Conservation (phyloP, 164 flowering plant species). For the Warburgia ugandensis region DNA sequence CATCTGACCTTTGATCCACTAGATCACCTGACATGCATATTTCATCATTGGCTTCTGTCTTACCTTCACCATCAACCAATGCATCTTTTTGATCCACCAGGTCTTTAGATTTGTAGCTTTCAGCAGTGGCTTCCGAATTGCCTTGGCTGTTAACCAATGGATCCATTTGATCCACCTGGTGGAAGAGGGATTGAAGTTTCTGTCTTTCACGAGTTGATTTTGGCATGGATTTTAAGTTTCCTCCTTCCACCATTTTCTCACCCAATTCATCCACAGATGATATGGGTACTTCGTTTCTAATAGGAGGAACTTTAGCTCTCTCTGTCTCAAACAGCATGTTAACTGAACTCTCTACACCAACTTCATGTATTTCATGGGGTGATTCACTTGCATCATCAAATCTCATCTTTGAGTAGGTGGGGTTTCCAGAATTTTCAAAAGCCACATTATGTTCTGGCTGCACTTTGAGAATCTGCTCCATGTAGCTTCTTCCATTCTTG, state of each 20-base stretch:
- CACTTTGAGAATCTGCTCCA: slow-evolving; percentile 57
- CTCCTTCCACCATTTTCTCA: slow-evolving; percentile 15
- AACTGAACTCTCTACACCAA: slow-evolving; percentile 33
- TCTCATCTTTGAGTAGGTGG: slow-evolving; percentile 25
- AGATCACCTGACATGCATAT: slow-evolving; percentile 50
- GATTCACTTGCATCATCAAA: slow-evolving; percentile 29
- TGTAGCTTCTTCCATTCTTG: slow-evolving; percentile 61
- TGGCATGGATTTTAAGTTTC: slow-evolving; percentile 14
- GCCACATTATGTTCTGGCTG: slow-evolving; percentile 34
- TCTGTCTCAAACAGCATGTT: slow-evolving; percentile 21
- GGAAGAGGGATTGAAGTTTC: neutral
- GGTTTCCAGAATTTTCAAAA: slow-evolving; percentile 28
- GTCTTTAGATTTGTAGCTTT: neutral
- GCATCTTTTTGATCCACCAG: slow-evolving; percentile 31
- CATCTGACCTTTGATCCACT: neutral
- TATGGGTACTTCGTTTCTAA: slow-evolving; percentile 12
- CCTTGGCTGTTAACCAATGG: neutral
- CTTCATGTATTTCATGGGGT: slow-evolving; percentile 40
- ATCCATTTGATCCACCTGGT: neutral
- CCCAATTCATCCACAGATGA: slow-evolving; percentile 19
- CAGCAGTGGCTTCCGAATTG: slow-evolving; percentile 5
- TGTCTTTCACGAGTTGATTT: slow-evolving; percentile 15
- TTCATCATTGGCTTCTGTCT: slow-evolving; percentile 23
- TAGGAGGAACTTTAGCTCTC: slow-evolving; percentile 24
- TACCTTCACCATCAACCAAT: slow-evolving; percentile 28